Percentiles rank a stretch among this genome's conserved stretches.
These are phyloP conservation scores for Wickerhamomyces bisporus DNA, from an alignment of 805 yeast species.

Conservation along the genomic window DNA sequence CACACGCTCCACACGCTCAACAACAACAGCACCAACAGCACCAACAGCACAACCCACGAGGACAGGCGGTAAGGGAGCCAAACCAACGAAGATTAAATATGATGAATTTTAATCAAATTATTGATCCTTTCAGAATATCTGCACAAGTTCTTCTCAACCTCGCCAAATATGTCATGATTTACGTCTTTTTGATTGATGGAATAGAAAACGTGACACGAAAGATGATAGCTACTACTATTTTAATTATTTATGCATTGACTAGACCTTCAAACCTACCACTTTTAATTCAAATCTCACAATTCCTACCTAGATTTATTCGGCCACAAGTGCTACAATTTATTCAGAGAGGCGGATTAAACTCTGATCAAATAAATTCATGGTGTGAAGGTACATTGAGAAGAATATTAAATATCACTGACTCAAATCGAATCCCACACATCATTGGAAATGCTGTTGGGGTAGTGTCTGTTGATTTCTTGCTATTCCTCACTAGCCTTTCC, in stretches of 20 bases:
- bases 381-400: background rate
- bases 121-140: background rate
- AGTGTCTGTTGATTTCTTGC: constrained; percentile 2
- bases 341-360: background rate
- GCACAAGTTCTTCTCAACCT: background rate
- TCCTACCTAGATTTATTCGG: background rate
- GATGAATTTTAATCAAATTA: background rate
- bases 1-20: background rate
- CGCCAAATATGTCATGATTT: background rate
- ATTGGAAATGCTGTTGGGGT: background rate
- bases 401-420: background rate
- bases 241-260: background rate
- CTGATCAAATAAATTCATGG: background rate
- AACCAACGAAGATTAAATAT: background rate
- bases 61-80: background rate
- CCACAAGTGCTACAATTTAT: background rate
- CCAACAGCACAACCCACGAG: background rate
- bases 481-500: constrained; percentile 8
- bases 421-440: background rate
- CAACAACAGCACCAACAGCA: background rate
- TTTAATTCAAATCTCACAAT: background rate
- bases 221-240: background rate
- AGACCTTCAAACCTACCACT: background rate
- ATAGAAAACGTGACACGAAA: background rate
- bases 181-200: background rate